Evolutionary conservation across 1,284 basidiomycete genomes (phyloP), one percentile per base, ranked within the genome.

Genomic region (Termitomyces sp.): DNA sequence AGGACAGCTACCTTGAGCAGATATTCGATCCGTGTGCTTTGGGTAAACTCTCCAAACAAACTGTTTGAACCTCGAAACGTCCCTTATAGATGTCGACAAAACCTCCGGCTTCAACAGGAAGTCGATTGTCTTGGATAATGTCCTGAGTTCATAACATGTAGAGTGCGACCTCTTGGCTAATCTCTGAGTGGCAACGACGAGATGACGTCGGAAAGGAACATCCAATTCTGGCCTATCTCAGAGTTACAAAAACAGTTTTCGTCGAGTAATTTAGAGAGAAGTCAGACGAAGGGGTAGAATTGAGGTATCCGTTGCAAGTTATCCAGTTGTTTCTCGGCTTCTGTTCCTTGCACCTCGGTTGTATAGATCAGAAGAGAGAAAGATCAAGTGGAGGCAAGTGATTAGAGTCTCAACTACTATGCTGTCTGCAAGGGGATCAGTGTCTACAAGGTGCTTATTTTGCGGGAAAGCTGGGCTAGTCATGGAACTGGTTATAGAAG

Each of bases 41-140:
- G 44, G 44, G 46, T 53, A 43, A 15, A 56, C 10, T 6, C 47
- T 60, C 58, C n/a, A 60, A 15, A 38, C 53, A 55, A 3, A 60
- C 58, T 21, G 10, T 9, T 21, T 50, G 45, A 5, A 38, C 53
- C 9, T 38, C 17, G 26, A 43, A 50, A 0, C 13, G 13, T 17
- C 53, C 58, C 24, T 47, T 52, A 30, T 53, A 58, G 8, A 58
- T 47, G 34, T 60, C 50, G 24, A 46, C 41, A 48, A 48, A 48
- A 19, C 46, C 33, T 34, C 46, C 46, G 2, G 33, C 33, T n/a
- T 48, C 33, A 17, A 55, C 26, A 4, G 56, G 47, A 10, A 33
- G 7, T 12, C 48, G 15, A 28, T n/a, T 28, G 6, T 15, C 36
- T 21, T 46, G 42, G 15, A 15, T n/a, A 9, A 55, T 40, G 28